A percentile compares a stretch with the other conserved stretches of the same genome.
phyloP scores from a whole-genome alignment of 2,329 filamentous ascomycete species.

The Colletotrichum tofieldiae region DNA sequence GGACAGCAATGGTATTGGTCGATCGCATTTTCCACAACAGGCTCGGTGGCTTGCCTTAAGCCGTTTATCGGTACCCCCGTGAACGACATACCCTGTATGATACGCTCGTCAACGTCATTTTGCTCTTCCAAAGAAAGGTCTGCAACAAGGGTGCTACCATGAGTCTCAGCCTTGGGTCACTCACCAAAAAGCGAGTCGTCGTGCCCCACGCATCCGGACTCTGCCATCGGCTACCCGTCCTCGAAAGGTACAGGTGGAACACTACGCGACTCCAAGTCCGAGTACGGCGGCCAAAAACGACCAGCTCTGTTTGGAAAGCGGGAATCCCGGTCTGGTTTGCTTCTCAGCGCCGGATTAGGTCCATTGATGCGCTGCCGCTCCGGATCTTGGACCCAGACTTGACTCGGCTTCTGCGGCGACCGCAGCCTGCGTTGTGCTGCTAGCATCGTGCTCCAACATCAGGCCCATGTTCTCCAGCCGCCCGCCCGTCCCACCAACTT shows the following conservation, averaged over 20 bases:
- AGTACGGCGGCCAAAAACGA: conserved; percentile 28
- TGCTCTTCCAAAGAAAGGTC: conserved; percentile 15
- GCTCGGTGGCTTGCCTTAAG: conserved; percentile 5
- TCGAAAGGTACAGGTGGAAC: conserved; percentile 36
- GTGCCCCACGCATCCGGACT: conserved; percentile 23
- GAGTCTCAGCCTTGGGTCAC: conserved; percentile 31
- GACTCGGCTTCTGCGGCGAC: conserved; percentile 10
- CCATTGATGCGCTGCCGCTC: conserved; percentile 25
- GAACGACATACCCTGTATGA: background rate
- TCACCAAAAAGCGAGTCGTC: conserved; percentile 11
- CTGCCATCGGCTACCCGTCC: conserved; percentile 18
- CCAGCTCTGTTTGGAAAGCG: background rate
- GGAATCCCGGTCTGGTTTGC: conserved; percentile 25
- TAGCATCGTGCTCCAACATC: background rate
- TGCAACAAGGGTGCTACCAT: conserved; percentile 26
- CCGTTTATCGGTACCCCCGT: conserved; percentile 4
- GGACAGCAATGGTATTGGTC: conserved; percentile 30
- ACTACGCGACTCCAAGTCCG: conserved; percentile 23
- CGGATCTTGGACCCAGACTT: conserved; percentile 12
- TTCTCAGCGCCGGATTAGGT: conserved; percentile 11
- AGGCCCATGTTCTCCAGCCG: conserved; percentile 6
- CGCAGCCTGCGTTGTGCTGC: conserved; percentile 5
- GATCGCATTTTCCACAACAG: conserved; percentile 31
- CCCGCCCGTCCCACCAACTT: background rate
- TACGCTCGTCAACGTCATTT: conserved; percentile 30